Conservation (phyloP, 78 protist genomes). For the Cavenderia fasciculata region DNA sequence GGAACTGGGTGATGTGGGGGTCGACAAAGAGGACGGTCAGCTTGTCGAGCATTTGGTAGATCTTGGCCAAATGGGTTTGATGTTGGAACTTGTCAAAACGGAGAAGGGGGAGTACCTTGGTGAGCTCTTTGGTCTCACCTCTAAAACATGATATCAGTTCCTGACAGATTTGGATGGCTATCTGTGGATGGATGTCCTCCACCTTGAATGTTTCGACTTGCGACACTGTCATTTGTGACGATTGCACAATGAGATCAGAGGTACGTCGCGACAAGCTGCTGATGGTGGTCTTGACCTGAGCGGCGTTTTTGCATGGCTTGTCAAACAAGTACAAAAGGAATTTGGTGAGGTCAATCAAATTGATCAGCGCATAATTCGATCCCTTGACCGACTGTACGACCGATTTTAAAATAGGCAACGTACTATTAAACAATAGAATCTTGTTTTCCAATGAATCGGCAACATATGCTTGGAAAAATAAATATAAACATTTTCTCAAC, state of each 20-base stretch:
- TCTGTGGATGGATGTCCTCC: constrained; percentile 13
- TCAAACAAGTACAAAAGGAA: constrained; percentile 24
- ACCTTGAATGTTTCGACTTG: background rate
- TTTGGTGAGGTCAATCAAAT: constrained; percentile 5
- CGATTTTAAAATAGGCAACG: background rate
- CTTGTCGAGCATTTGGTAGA: constrained; percentile 13
- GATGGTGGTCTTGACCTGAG: background rate
- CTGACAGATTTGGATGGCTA: constrained; percentile 13
- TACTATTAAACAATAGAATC: constrained; percentile 3
- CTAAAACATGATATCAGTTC: constrained; percentile 18
- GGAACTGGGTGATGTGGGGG: background rate
- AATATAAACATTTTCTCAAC: constrained; percentile 12
- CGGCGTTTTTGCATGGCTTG: background rate
- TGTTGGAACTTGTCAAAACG: background rate
- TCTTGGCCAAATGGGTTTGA: background rate
- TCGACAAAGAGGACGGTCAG: background rate
- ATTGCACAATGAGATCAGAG: background rate
- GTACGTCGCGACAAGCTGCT: background rate
- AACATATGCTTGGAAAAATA: constrained; percentile 21
- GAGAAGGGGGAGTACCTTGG: constrained; percentile 11
- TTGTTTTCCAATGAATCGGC: constrained; percentile 22
- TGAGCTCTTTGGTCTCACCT: constrained; percentile 26
- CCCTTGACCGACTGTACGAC: background rate
- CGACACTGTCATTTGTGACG: background rate
- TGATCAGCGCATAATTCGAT: constrained; percentile 2